These are phyloP conservation scores for Grosmannia clavigera DNA, from an alignment of 2,329 filamentous ascomycete species.

Conservation along the genomic window DNA sequence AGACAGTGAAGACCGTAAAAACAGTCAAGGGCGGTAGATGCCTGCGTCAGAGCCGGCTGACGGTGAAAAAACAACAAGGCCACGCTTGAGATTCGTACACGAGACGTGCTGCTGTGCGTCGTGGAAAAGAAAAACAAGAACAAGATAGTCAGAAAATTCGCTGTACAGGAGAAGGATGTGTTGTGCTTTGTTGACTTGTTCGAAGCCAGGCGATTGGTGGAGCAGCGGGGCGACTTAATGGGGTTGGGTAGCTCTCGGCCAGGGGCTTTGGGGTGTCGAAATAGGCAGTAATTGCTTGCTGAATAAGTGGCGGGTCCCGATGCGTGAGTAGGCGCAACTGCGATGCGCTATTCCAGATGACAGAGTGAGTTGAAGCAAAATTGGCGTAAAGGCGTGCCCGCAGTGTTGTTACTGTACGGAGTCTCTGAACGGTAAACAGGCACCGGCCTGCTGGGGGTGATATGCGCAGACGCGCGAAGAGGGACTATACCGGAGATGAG, in stretches of 20 bases:
- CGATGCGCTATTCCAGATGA: neutral
- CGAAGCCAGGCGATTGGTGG: neutral
- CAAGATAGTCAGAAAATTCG: neutral
- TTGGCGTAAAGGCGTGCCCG: too few relatives aligned
- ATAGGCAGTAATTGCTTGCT: neutral
- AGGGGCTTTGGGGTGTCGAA: neutral
- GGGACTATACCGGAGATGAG: neutral
- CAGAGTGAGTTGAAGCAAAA: neutral
- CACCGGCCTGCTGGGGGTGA: neutral
- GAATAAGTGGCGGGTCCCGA: neutral
- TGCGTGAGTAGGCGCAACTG: too few relatives aligned
- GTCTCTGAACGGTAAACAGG: neutral
- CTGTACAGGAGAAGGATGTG: neutral
- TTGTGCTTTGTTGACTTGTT: neutral
- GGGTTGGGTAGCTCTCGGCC: neutral
- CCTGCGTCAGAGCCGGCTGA: neutral
- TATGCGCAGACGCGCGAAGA: neutral
- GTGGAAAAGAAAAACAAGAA: neutral
- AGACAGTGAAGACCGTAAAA: neutral
- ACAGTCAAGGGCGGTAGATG: neutral
- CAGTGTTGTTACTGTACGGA: neutral
- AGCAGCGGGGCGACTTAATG: neutral
- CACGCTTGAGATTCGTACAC: neutral
- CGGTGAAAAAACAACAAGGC: neutral
- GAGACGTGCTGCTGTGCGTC: neutral